A percentile compares a stretch with the other conserved stretches of the same genome.
Evolutionary conservation across 352 stramenopile genomes (phyloP).

Genomic region (Phytophthora brassicae): DNA sequence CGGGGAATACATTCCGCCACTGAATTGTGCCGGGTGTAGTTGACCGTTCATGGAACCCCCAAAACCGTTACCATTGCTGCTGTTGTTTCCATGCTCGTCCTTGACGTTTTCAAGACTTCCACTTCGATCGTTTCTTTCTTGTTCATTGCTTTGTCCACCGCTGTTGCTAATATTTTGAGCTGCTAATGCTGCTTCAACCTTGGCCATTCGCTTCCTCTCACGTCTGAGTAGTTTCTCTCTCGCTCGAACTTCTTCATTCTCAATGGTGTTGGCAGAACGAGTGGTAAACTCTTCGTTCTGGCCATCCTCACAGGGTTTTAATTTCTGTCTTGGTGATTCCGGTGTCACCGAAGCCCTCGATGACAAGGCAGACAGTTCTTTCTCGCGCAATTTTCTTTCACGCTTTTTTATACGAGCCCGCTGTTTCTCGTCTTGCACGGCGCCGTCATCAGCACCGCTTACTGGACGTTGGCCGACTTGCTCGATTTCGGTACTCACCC

Average conservation of each 20-base stretch:
- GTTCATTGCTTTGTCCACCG: background rate
- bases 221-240: too few relatives aligned
- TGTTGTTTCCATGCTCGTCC: constrained; percentile 3
- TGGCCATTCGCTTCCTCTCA: constrained; percentile 34
- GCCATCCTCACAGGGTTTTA: constrained; percentile 6
- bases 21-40: constrained; percentile 9
- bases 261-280: constrained; percentile 14
- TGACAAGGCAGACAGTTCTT: constrained; percentile 18
- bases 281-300: constrained; percentile 7
- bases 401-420: constrained; percentile 21
- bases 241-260: constrained; percentile 31
- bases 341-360: constrained; percentile 8
- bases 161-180: constrained; percentile 31
- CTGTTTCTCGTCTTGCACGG: constrained; percentile 20
- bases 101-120: background rate
- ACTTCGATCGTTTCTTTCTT: constrained; percentile 1
- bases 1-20: constrained; percentile 32
- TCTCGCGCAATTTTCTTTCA: constrained; percentile 21
- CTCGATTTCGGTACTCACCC: constrained; percentile 6
- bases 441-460: background rate
- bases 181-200: constrained; percentile 40
- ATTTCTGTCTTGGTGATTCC: constrained; percentile 15
- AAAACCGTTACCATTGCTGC: background rate
- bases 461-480: background rate
- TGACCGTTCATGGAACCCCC: constrained; percentile 18